Base-by-base conservation (phyloP, 352 stramenopile species). In the Globisporangium abappressorium region DNA sequence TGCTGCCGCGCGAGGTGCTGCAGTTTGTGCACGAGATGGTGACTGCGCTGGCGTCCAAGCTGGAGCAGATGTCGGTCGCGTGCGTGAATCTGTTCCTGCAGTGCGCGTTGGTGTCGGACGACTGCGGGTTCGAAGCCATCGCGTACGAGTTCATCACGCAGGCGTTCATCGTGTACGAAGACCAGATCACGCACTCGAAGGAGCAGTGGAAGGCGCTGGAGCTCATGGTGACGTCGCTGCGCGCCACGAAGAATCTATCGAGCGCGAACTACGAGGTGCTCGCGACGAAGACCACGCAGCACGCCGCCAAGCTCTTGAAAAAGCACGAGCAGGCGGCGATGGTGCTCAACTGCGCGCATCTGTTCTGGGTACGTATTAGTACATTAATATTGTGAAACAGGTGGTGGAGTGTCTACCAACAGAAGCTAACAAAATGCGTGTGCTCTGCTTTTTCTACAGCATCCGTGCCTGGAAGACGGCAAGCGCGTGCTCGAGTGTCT, bases 21-120 rank as follows among this genome's bases (percentile, higher is more conserved):
- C 93, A 99, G 51, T 99, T 99, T 70, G 83, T 99, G 4, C 97
- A 99, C 81, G 95, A 99, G 77, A 98, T 98, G 59, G 93, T 99
- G 57, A 98, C 95, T 7, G 92, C 90, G 2, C 70, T 99, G 55
- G 88, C 85, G 7, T 92, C 85, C 14, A 92, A 93, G 68, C 65
- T 91, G 15, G 85, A 93, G 51, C 72, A 89, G 43, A 87, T 88
- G 62, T 85, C 82, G 20, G 75, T 93, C 30, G 81, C 77, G 55
- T 91, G 84, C 54, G 80, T 99, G 18, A 96, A 96, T 59, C 79
- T 99, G 18, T 99, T 98, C 69, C 70, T 99, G 4, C 87, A 99
- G 75, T 94, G 91, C 64, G 96, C 97, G 8, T 70, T 98, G 12
- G 86, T 91, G 18, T 92, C 94, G 2, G 93, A 98, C 75, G 70